Evolutionary conservation across 1,284 basidiomycete species (phyloP).

Genomic region (Boletus mariae): DNA sequence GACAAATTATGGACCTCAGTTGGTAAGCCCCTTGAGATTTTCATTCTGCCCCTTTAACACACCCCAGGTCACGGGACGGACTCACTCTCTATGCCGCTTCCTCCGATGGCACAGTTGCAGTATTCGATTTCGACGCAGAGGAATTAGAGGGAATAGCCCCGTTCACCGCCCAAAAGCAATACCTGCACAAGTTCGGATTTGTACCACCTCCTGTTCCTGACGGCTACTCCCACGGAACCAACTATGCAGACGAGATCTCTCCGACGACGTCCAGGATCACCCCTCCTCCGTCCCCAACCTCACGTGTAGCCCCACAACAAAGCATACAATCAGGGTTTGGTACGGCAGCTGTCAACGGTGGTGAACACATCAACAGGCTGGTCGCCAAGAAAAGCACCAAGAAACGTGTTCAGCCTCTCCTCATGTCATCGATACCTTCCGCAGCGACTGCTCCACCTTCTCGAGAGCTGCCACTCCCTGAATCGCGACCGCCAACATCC

Average conservation of each 20-base stretch:
- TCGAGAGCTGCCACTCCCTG: constrained; percentile 10
- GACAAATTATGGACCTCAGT: constrained; percentile 92
- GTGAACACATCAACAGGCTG: constrained; percentile 65
- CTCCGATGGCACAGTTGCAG: constrained; percentile 91
- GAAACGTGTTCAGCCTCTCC: constrained; percentile 58
- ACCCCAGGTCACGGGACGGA: constrained; percentile 84
- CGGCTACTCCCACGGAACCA: constrained; percentile 58
- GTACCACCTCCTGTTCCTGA: constrained; percentile 57
- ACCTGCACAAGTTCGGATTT: constrained; percentile 80
- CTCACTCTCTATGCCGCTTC: constrained; percentile 91
- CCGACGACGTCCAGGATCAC: constrained; percentile 39
- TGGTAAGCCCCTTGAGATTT: constrained; percentile 56
- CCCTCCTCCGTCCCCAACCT: constrained; percentile 47
- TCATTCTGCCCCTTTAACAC: constrained; percentile 5
- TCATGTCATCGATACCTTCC: constrained; percentile 38
- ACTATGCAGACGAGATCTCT: constrained; percentile 21
- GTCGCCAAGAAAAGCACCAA: constrained; percentile 73
- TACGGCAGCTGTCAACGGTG: constrained; percentile 34
- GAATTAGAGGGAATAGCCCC: constrained; percentile 86
- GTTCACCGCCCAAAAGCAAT: constrained; percentile 67
- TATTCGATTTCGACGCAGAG: constrained; percentile 74
- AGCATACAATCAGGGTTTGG: constrained; percentile 39
- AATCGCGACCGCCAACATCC: constrained; percentile 18
- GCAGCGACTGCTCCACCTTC: constrained; percentile 27
- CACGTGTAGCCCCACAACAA: constrained; percentile 29